Conservation (phyloP, 495 filamentous ascomycete species). For the Hypoxylon lenormandii region DNA sequence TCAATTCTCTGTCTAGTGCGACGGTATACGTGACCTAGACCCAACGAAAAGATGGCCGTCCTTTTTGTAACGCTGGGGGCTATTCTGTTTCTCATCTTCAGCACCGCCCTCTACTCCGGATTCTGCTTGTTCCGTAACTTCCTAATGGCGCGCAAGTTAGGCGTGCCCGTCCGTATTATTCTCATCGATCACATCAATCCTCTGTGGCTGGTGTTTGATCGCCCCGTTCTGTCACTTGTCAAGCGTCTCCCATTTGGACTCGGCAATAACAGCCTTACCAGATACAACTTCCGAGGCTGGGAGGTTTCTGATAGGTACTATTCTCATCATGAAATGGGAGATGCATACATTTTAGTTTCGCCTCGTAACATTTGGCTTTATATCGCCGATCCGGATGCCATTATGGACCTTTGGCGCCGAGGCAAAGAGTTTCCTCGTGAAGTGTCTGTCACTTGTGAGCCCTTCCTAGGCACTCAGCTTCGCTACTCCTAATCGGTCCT, state of each 20-base stretch:
- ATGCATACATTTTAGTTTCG: constrained; percentile 56
- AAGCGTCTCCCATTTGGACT: constrained; percentile 28
- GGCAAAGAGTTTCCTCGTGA: constrained; percentile 57
- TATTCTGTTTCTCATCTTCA: constrained; percentile 9
- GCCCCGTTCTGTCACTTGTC: constrained; percentile 31
- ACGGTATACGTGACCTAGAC: background rate
- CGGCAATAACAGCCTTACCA: constrained; percentile 46
- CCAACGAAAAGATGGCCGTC: constrained; percentile 7
- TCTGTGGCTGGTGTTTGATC: constrained; percentile 48
- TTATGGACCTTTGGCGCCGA: constrained; percentile 52
- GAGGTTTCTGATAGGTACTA: constrained; percentile 52
- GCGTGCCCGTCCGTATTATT: constrained; percentile 53
- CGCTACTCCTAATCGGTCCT: background rate
- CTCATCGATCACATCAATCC: constrained; percentile 49
- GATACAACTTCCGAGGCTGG: constrained; percentile 53
- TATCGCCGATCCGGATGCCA: constrained; percentile 56
- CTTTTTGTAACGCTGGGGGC: constrained; percentile 14
- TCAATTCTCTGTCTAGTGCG: background rate
- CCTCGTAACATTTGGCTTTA: constrained; percentile 56
- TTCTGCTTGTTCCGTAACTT: constrained; percentile 37
- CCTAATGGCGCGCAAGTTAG: constrained; percentile 37
- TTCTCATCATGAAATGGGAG: constrained; percentile 57
- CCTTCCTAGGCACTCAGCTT: constrained; percentile 44
- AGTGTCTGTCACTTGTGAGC: constrained; percentile 28
- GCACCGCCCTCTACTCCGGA: constrained; percentile 15